Percentiles rank a stretch among this genome's conserved stretches.
These are phyloP conservation scores for Capsicum baccatum DNA, from an alignment of 257 asterid species.

Conservation along the genomic window DNA sequence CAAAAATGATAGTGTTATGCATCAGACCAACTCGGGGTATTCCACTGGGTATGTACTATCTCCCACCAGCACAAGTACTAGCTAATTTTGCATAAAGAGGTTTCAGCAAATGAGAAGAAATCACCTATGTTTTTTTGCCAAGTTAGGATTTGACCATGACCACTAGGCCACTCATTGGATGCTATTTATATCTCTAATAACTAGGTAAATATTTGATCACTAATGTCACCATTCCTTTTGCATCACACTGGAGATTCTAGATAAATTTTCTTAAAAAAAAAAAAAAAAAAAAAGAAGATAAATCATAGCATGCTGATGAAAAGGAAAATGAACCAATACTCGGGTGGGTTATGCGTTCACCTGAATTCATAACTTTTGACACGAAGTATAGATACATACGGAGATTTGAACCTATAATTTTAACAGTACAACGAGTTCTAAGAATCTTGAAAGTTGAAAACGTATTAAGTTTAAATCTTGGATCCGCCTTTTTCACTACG, in stretches of 20 bases:
- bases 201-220: constrained; percentile 2
- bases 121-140: no score
- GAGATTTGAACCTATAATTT: not conserved
- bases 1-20: not conserved
- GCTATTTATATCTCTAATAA: not conserved
- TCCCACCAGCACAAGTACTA: not conserved
- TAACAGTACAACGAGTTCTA: not conserved
- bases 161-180: not conserved
- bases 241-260: not conserved
- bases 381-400: not conserved
- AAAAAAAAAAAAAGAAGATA: not conserved
- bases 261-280: not conserved
- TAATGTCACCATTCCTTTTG: not conserved
- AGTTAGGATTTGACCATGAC: no score
- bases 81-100: no score
- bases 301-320: not conserved
- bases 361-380: not conserved
- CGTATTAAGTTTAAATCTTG: not conserved
- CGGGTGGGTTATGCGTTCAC: not conserved
- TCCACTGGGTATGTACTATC: not conserved
- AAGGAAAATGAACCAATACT: not conserved
- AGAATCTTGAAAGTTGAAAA: not conserved
- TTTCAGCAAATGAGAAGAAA: no score
- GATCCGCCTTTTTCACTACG: not conserved
- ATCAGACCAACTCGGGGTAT: not conserved